Evolutionary conservation across 1,139 yeast genomes (phyloP).

Genomic region (Sugiyamaella novakii): DNA sequence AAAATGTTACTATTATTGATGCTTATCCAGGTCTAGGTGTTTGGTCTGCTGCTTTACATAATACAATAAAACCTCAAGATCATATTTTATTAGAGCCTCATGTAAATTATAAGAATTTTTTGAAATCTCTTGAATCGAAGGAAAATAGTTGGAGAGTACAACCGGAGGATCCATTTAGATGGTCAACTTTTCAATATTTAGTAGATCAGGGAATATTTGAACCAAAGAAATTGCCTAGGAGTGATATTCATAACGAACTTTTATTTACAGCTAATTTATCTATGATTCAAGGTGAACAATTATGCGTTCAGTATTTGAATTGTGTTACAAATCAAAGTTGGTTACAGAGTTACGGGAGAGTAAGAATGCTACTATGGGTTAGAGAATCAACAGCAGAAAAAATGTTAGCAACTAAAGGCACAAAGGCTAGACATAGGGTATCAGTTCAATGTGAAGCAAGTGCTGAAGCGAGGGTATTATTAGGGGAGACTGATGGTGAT

Average conservation of each 20-base stretch:
- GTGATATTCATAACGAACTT: constrained; percentile 60
- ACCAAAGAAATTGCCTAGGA: constrained; percentile 47
- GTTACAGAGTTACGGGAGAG: constrained; percentile 74
- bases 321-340: constrained; percentile 73
- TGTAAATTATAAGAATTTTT: constrained; percentile 41
- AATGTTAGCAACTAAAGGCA: constrained; percentile 55
- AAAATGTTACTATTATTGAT: constrained; percentile 61
- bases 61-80: constrained; percentile 57
- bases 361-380: constrained; percentile 66
- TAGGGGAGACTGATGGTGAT: constrained; percentile 1
- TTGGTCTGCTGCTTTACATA: constrained; percentile 53
- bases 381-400: constrained; percentile 63
- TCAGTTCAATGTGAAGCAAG: constrained; percentile 63
- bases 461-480: constrained; percentile 37
- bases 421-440: constrained; percentile 54
- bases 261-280: constrained; percentile 68
- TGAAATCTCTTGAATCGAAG: constrained; percentile 25
- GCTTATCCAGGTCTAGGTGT: constrained; percentile 55
- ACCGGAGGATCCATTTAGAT: constrained; percentile 58
- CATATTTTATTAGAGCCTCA: constrained; percentile 62
- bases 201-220: constrained; percentile 47
- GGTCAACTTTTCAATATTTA: constrained; percentile 59
- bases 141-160: constrained; percentile 26
- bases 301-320: constrained; percentile 73
- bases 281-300: constrained; percentile 61